Percentiles rank a stretch among this genome's conserved stretches.
phyloP scores from a whole-genome alignment of 257 asterid genomes.

The Solanum chmielewskii region DNA sequence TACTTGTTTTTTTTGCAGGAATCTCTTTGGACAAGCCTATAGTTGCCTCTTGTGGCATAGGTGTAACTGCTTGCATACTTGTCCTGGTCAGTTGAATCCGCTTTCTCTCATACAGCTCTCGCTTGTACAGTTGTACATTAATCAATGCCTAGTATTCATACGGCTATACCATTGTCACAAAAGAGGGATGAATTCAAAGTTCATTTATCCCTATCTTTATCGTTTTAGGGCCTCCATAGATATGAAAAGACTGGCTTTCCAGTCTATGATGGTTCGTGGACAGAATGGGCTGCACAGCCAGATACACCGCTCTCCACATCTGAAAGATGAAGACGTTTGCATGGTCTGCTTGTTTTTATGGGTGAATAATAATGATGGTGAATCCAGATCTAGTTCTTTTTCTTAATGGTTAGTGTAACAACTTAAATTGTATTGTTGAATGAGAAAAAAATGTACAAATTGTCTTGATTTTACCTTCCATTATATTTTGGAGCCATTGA shows the following conservation, averaged over 20 bases:
- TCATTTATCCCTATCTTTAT: no score
- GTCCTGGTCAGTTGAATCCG: conserved; percentile 47
- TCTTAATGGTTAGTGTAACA: no score
- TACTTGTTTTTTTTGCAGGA: conserved; percentile 26
- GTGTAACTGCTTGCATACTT: conserved; percentile 91
- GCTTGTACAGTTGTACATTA: neutral
- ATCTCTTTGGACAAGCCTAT: conserved; percentile 60
- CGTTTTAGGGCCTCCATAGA: no score
- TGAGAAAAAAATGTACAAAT: no score
- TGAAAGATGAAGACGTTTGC: neutral
- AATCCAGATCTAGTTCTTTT: neutral
- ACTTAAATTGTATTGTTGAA: no score
- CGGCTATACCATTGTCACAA: neutral
- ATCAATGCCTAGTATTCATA: neutral
- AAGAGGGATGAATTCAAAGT: conserved; percentile 7
- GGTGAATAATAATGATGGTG: neutral
- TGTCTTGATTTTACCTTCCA: no score
- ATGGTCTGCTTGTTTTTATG: neutral
- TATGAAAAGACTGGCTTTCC: conserved; percentile 53
- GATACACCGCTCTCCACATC: conserved; percentile 40
- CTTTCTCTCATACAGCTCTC: neutral
- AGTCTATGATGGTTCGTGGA: conserved; percentile 88
- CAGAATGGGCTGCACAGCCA: conserved; percentile 65
- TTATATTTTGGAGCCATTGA: neutral
- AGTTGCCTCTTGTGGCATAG: conserved; percentile 84